These are phyloP conservation scores for Peniophora sp. DNA, from an alignment of 1,284 basidiomycete genomes.

Conservation along the genomic window DNA sequence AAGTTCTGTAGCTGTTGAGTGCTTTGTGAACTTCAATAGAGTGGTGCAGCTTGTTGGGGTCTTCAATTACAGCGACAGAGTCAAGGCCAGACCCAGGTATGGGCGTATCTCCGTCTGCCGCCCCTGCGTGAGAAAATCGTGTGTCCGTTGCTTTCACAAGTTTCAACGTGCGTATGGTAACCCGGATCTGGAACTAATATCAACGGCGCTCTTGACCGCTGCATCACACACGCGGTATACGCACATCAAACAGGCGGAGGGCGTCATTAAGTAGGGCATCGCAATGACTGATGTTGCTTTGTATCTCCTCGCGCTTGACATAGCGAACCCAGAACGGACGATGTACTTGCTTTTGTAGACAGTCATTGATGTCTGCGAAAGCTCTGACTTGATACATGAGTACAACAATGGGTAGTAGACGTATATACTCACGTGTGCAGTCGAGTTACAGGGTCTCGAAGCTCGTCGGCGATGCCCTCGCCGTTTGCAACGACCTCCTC, in stretches of 20 bases:
- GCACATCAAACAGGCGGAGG: conserved; percentile 46
- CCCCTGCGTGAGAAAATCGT: too few species aligned
- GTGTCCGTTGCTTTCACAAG: conserved; percentile 35
- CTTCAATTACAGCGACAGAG: conserved; percentile 1
- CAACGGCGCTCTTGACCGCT: background rate
- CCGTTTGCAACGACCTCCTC: conserved; percentile 37
- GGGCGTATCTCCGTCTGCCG: conserved; percentile 14
- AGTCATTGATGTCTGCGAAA: conserved; percentile 37
- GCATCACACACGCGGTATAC: background rate
- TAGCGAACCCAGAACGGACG: conserved; percentile 75
- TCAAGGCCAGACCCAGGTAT: conserved; percentile 20
- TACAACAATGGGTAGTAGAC: background rate
- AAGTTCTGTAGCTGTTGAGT: conserved; percentile 1
- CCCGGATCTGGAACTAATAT: conserved; percentile 25
- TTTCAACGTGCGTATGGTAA: conserved; percentile 56
- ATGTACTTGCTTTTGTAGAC: conserved; percentile 52
- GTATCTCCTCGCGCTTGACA: conserved; percentile 66
- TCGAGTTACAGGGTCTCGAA: conserved; percentile 31
- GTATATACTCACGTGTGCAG: conserved; percentile 39
- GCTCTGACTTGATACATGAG: conserved; percentile 6
- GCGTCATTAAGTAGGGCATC: conserved; percentile 47
- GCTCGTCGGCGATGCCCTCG: conserved; percentile 24
- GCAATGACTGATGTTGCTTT: conserved; percentile 44
- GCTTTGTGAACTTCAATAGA: too few species aligned
- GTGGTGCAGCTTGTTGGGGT: background rate